Percentiles rank a stretch among this genome's conserved stretches.
These are phyloP conservation scores for Pleurotus tuoliensis DNA, from an alignment of 768 basidiomycete genomes.

Conservation along the genomic window DNA sequence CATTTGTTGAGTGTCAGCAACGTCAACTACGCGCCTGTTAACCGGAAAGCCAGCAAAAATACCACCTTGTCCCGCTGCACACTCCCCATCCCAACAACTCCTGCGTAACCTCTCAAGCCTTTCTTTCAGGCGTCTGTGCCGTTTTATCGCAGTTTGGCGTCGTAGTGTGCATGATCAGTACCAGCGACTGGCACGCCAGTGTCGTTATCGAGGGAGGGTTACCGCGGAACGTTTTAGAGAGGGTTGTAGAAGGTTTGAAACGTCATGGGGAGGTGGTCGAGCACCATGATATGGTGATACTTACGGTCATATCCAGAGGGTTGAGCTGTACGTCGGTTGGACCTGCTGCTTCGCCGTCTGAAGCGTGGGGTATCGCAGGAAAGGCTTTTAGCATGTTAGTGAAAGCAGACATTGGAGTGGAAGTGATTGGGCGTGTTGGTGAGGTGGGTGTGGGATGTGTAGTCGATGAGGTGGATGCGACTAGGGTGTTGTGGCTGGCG, in stretches of 20 bases:
- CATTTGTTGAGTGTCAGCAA: conserved; percentile 1
- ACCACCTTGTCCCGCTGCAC: background rate
- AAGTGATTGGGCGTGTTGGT: conserved; percentile 1
- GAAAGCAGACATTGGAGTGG: background rate
- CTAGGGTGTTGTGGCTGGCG: background rate
- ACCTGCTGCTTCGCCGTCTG: no score
- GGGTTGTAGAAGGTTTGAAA: background rate
- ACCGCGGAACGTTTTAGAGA: background rate
- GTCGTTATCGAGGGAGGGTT: conserved; percentile 3
- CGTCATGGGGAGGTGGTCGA: background rate
- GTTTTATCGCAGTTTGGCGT: conserved; percentile 1
- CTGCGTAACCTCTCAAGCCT: background rate
- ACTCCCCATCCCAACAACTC: background rate
- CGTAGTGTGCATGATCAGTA: background rate
- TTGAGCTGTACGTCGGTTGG: background rate
- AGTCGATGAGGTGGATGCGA: conserved; percentile 5
- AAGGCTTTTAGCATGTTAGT: background rate
- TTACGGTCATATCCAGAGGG: background rate
- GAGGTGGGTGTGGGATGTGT: conserved; percentile 5
- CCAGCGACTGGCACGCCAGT: conserved; percentile 2
- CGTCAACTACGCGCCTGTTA: no score
- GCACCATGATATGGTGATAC: conserved; percentile 5
- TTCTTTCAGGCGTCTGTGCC: conserved; percentile 1
- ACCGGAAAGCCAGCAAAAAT: no score
- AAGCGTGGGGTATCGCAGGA: background rate